Evolutionary conservation across 2,329 filamentous ascomycete species (phyloP), one percentile per base, ranked within the genome.

Genomic region (Colletotrichum sp.): DNA sequence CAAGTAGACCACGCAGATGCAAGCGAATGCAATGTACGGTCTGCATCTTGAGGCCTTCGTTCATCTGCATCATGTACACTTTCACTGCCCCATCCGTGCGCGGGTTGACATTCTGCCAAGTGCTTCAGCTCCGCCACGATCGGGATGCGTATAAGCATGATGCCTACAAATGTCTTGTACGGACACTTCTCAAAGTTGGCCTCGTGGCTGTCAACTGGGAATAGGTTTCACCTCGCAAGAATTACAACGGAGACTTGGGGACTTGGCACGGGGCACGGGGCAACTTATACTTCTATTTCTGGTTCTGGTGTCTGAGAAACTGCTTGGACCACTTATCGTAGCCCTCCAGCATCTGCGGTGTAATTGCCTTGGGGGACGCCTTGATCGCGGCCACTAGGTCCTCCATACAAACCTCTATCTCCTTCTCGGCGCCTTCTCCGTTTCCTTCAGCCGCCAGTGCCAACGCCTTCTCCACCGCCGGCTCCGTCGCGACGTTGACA

Each of bases 341-440:
- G 1, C 87, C 89, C 18, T 85, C 80, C 69, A 93, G 84, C 86
- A 94, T 90, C 67, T 88, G 87, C 21, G 83, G 81, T 8, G 92
- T 93, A 73, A 94, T 92, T 69, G 91, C 90, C 75, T 87, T 88
- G 71, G 88, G 89, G 18, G 91, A 88, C 65, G 78, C 81, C 34
- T 82, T 80, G 26, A 90, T 83, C 0, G 88, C 88, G 7, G 79
- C 81, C 34, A 84, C 79, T 14, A 90, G 80, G 74, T 91, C 87
- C 64, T 79, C 79, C 85, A 87, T 88, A 24, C 69, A 78, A 34
- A 88, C 81, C 30, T 64, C 64, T 52, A 34, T 36, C 43, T 75
- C 59, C 18, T 74, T n/a, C 14, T 52, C 43, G 43, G 55, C 55
- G 55, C 26, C 55, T 9, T 21, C 71, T 24, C 28, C 38, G 26